phyloP scores from a whole-genome alignment of 352 stramenopile genomes.

The Phytophthora uliginosa region DNA sequence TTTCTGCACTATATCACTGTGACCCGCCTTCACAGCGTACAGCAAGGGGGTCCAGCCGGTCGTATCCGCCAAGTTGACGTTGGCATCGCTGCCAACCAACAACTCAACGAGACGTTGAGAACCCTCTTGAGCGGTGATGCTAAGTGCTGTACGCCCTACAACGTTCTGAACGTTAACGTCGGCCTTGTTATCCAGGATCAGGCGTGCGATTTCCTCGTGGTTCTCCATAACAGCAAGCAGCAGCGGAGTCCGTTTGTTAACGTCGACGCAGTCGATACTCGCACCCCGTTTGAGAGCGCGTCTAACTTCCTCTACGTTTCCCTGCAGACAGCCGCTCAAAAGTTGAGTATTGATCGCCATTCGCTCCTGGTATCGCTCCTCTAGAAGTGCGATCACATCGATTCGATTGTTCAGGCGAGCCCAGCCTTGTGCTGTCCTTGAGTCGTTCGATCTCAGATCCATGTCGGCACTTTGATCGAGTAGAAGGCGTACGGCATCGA shows the following conservation, averaged over 20 bases:
- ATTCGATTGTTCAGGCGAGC: background rate
- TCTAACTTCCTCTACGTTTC: background rate
- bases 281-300: background rate
- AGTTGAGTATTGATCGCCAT: background rate
- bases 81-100: background rate
- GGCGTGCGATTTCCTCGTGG: background rate
- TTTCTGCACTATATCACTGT: background rate
- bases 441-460: background rate
- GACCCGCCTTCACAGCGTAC: constrained; percentile 3
- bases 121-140: background rate
- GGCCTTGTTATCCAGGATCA: background rate
- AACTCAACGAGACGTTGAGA: background rate
- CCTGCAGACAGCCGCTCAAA: background rate
- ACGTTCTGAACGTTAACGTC: background rate
- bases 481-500: constrained; percentile 1
- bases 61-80: background rate
- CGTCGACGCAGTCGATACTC: background rate
- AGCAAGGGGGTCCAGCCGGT: background rate
- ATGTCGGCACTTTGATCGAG: constrained; percentile 2
- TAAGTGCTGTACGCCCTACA: background rate
- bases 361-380: background rate
- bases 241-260: background rate
- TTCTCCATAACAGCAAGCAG: background rate
- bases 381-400: background rate
- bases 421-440: constrained; percentile 1